These are phyloP conservation scores for Pleurotus tuoliensis DNA, from an alignment of 768 basidiomycete genomes.

Conservation along the genomic window DNA sequence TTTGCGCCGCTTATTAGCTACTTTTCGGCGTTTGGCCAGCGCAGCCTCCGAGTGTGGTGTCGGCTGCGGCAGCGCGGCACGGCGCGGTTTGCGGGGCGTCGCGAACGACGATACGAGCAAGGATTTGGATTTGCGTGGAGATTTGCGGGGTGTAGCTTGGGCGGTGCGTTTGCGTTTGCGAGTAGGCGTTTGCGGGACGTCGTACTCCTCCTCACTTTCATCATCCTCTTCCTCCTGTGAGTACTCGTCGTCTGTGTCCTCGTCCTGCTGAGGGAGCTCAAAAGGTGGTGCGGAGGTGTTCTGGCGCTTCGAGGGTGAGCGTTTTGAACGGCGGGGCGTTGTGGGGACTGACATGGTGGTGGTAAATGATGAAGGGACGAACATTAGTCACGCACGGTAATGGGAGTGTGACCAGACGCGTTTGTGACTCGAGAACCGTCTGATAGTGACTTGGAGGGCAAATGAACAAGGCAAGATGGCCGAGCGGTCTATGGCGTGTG, in stretches of 20 bases:
- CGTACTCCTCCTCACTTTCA: slow-evolving; percentile 27
- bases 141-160: slow-evolving; percentile 28
- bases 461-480: slow-evolving; percentile 12
- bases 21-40: slow-evolving; percentile 38
- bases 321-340: slow-evolving; percentile 12
- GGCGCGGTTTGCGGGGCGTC: not conserved
- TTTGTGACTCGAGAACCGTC: not conserved
- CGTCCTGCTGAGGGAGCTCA: slow-evolving; percentile 14
- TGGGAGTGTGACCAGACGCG: slow-evolving; percentile 1
- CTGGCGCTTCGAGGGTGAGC: slow-evolving; percentile 3
- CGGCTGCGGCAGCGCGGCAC: slow-evolving; percentile 46
- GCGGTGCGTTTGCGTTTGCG: slow-evolving; percentile 40
- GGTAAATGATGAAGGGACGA: not conserved
- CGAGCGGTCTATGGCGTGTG: slow-evolving; percentile 20
- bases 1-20: slow-evolving; percentile 11
- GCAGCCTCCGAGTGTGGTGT: slow-evolving; percentile 78
- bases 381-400: not conserved
- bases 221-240: slow-evolving; percentile 11
- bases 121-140: slow-evolving; percentile 18
- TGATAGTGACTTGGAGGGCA: not conserved
- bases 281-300: no score
- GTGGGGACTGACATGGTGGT: slow-evolving; percentile 3
- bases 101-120: not conserved
- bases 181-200: slow-evolving; percentile 47
- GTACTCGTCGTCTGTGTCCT: slow-evolving; percentile 23